These are phyloP conservation scores for Ganoderma lingzhi DNA, from an alignment of 1,284 basidiomycete genomes.

Conservation along the genomic window DNA sequence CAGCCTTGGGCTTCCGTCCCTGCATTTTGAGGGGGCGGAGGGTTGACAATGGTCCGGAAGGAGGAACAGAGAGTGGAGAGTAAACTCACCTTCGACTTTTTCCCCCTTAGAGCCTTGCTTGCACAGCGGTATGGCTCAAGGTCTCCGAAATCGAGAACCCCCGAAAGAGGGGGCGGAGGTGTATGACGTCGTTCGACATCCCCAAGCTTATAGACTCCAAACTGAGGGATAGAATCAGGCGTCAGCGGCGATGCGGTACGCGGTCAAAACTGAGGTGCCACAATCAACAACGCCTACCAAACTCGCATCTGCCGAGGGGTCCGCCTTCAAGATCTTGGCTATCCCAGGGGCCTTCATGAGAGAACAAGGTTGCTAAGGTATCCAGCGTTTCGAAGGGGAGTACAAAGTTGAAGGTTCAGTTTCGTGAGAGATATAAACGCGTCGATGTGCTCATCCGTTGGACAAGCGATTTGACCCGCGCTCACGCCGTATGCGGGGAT, in stretches of 20 bases:
- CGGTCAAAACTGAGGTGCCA: background rate
- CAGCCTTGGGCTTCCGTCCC: background rate
- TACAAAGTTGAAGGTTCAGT: background rate
- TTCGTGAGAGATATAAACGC: background rate
- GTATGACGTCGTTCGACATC: background rate
- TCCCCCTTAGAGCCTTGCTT: background rate
- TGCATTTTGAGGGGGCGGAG: background rate
- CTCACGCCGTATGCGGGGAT: background rate
- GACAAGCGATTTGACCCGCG: background rate
- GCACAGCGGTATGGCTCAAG: background rate
- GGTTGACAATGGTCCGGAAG: background rate
- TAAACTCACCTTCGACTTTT: background rate
- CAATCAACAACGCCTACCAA: slow-evolving; percentile 1
- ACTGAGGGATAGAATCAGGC: background rate
- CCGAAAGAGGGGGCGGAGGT: background rate
- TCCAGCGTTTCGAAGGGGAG: background rate
- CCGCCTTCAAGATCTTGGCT: background rate
- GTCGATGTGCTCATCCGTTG: background rate
- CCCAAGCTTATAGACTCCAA: background rate
- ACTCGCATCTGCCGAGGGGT: background rate
- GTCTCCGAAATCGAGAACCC: background rate
- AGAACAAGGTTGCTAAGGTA: background rate
- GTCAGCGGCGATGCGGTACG: background rate
- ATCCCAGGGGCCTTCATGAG: background rate
- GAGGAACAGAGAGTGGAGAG: background rate